phyloP scores from a whole-genome alignment of 345 rosid genomes.

The Lepidium sativum region DNA sequence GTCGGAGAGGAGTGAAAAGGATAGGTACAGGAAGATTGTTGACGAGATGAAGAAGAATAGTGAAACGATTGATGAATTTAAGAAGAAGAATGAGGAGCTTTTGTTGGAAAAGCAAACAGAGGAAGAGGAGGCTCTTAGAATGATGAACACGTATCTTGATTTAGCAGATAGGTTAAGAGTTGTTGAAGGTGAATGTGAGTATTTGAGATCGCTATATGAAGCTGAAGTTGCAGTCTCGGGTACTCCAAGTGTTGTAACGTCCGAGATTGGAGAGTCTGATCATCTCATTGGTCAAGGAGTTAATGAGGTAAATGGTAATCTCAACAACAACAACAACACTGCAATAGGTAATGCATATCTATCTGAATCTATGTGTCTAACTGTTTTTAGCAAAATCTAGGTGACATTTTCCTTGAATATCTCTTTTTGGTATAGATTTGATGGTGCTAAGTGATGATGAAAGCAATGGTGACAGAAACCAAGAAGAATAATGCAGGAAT shows the following conservation, averaged over 20 bases:
- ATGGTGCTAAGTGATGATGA: background rate
- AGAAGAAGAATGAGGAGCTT: no score
- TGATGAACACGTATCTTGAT: no score
- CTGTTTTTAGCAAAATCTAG: background rate
- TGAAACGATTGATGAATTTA: no score
- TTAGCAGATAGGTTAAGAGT: background rate
- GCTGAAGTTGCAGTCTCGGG: background rate
- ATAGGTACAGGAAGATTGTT: no score
- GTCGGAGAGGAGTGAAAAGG: no score
- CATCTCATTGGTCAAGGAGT: background rate
- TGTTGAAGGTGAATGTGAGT: background rate
- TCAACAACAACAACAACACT: background rate
- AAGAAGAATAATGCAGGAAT: background rate
- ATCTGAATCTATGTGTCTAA: background rate
- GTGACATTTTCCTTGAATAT: background rate
- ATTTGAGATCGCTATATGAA: slow-evolving; percentile 4
- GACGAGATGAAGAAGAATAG: no score
- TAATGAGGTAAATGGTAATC: background rate
- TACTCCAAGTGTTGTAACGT: background rate
- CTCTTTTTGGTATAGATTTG: background rate
- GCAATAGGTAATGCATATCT: background rate
- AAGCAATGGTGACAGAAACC: background rate
- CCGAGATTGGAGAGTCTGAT: background rate
- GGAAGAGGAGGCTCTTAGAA: no score
- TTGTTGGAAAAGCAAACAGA: no score